Conservation (phyloP, 148 eudicot genomes). For the Pharnaceum exiguum region DNA sequence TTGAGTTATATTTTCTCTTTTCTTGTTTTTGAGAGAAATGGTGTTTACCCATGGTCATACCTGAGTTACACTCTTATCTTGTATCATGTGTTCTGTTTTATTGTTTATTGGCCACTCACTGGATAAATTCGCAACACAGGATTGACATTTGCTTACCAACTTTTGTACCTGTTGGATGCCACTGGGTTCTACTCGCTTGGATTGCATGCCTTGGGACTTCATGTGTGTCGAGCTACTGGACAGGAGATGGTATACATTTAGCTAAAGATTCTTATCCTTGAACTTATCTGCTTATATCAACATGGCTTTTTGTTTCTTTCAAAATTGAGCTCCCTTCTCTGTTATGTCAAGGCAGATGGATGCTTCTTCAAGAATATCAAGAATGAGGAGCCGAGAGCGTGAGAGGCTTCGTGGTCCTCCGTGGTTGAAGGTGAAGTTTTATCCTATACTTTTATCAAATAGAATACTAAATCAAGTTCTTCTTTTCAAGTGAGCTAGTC, state of each 20-base stretch:
- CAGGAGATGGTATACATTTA: constrained; percentile 80
- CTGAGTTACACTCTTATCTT: background rate
- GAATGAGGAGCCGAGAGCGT: constrained; percentile 92
- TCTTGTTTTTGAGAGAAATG: background rate
- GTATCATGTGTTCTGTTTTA: background rate
- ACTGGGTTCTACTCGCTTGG: constrained; percentile 93
- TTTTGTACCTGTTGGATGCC: constrained; percentile 91
- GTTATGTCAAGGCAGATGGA: constrained; percentile 88
- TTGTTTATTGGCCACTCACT: constrained; percentile 1
- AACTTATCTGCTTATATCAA: background rate
- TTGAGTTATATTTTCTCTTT: background rate
- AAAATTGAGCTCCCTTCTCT: constrained; percentile 7
- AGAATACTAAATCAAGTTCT: background rate
- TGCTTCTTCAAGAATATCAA: constrained; percentile 93
- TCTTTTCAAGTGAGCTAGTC: no score
- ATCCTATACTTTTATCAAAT: background rate
- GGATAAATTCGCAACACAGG: constrained; percentile 39
- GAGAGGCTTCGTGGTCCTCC: constrained; percentile 96
- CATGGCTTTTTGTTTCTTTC: constrained; percentile 7
- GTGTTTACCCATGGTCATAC: background rate
- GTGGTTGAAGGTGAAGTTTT: constrained; percentile 75
- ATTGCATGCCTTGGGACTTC: constrained; percentile 87
- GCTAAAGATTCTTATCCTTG: background rate
- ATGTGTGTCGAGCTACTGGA: constrained; percentile 97
- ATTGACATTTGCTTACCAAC: constrained; percentile 88